Conservation (phyloP, 371 early-diverging fungal genomes). For the Coemansia sp. region DNA sequence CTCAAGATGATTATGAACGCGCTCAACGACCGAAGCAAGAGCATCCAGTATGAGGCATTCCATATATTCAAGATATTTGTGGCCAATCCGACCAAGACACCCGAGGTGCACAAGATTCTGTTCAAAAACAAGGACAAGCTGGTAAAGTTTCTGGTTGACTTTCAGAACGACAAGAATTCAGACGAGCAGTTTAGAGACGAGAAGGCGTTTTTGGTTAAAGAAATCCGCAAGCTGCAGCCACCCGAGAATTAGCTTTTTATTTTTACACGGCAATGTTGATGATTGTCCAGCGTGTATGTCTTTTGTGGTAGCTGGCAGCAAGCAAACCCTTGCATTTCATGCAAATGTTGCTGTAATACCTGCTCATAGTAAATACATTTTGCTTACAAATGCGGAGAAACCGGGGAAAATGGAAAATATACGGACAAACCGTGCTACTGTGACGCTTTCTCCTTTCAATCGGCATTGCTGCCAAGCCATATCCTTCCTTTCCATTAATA, state of each 20-base stretch:
- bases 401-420: not conserved
- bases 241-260: not conserved
- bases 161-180: conserved; percentile 94
- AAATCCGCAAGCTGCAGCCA: conserved; percentile 60
- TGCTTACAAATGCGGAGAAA: conserved; percentile 3
- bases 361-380: not conserved
- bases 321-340: conserved; percentile 2
- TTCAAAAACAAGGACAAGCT: conserved; percentile 89
- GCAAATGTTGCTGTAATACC: not conserved
- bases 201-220: conserved; percentile 91
- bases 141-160: conserved; percentile 78
- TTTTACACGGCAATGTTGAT: not conserved
- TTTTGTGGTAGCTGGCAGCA: no score
- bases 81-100: conserved; percentile 95
- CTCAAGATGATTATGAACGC: conserved; percentile 97
- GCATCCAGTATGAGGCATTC: conserved; percentile 98
- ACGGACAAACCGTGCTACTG: not conserved
- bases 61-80: conserved; percentile 99
- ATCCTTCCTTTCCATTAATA: not conserved
- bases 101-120: conserved; percentile 87
- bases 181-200: conserved; percentile 98
- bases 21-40: conserved; percentile 88
- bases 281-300: not conserved
- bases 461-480: not conserved
- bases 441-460: not conserved